Percentiles rank a stretch among this genome's conserved stretches.
Evolutionary conservation across 352 stramenopile genomes (phyloP).

Genomic region (Globisporangium paddicum): DNA sequence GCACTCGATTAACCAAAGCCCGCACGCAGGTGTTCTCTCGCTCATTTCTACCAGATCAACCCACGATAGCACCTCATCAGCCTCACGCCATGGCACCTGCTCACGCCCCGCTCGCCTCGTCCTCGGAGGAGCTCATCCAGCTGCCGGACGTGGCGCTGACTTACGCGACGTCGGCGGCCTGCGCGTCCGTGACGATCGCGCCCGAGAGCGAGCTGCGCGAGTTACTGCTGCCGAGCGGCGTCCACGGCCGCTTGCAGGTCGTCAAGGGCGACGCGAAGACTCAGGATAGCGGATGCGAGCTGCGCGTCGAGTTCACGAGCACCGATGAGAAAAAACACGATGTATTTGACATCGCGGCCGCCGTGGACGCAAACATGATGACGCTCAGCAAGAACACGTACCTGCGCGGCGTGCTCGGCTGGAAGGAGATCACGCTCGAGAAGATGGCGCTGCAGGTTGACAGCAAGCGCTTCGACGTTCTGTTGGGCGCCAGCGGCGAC

Average conservation of each 20-base stretch:
- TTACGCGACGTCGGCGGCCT: slow-evolving; percentile 19
- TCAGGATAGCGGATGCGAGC: slow-evolving; percentile 15
- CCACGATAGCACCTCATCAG: too few relatives aligned
- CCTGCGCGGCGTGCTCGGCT: slow-evolving; percentile 1
- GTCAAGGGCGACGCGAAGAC: slow-evolving; percentile 7
- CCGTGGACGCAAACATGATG: slow-evolving; percentile 15
- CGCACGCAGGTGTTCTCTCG: too few relatives aligned
- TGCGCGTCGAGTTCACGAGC: slow-evolving; percentile 1
- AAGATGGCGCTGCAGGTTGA: slow-evolving; percentile 18
- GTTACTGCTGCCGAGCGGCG: slow-evolving; percentile 7
- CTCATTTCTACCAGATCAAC: too few relatives aligned
- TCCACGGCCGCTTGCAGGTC: slow-evolving; percentile 11
- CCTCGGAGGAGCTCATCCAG: background rate
- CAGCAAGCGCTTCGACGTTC: slow-evolving; percentile 17
- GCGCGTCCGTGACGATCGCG: slow-evolving; percentile 7
- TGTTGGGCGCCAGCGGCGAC: slow-evolving; percentile 4
- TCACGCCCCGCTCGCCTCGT: background rate
- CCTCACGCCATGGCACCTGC: background rate
- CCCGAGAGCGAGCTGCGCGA: slow-evolving; percentile 11
- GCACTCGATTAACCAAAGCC: too few relatives aligned
- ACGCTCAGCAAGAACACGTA: slow-evolving; percentile 10
- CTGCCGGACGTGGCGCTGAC: slow-evolving; percentile 17
- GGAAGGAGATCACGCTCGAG: slow-evolving; percentile 18
- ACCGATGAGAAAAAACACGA: background rate
- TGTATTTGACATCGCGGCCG: slow-evolving; percentile 12